A percentile compares a stretch with the other conserved stretches of the same genome.
Conservation (phyloP, 2,329 filamentous ascomycete genomes). For the Apiospora koreana region DNA sequence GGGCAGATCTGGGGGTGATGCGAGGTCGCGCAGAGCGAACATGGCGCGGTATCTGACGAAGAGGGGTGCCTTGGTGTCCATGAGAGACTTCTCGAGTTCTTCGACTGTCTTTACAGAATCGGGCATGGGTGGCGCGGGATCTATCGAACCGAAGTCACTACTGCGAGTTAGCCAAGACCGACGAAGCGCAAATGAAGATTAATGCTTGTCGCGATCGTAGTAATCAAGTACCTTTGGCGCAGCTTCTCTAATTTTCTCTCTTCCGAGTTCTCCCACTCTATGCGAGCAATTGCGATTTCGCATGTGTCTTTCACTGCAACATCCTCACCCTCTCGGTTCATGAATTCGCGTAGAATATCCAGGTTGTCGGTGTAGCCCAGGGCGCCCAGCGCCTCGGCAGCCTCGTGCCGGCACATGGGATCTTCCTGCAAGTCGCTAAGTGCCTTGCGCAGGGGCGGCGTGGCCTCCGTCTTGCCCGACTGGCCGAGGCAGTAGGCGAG, state of each 20-base stretch:
- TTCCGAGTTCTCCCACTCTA: conserved; percentile 87
- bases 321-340: conserved; percentile 75
- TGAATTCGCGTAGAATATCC: conserved; percentile 69
- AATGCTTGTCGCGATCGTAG: background rate
- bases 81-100: conserved; percentile 73
- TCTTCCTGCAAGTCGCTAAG: conserved; percentile 81
- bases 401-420: conserved; percentile 94
- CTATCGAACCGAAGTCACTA: conserved; percentile 93
- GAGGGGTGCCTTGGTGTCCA: conserved; percentile 77
- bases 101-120: conserved; percentile 69
- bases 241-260: conserved; percentile 73
- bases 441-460: conserved; percentile 71
- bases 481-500: conserved; percentile 96
- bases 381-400: conserved; percentile 90
- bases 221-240: conserved; percentile 67
- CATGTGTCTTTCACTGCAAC: conserved; percentile 91
- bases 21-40: conserved; percentile 94
- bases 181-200: background rate
- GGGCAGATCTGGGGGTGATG: conserved; percentile 86
- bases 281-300: conserved; percentile 92
- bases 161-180: conserved; percentile 28
- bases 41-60: conserved; percentile 96
- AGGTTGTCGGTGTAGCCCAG: conserved; percentile 76
- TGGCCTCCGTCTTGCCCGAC: conserved; percentile 74
- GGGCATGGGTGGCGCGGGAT: conserved; percentile 88